A percentile compares a stretch with the other conserved stretches of the same genome.
These are phyloP conservation scores for Suillus subluteus DNA, from an alignment of 768 basidiomycete species.

Conservation along the genomic window DNA sequence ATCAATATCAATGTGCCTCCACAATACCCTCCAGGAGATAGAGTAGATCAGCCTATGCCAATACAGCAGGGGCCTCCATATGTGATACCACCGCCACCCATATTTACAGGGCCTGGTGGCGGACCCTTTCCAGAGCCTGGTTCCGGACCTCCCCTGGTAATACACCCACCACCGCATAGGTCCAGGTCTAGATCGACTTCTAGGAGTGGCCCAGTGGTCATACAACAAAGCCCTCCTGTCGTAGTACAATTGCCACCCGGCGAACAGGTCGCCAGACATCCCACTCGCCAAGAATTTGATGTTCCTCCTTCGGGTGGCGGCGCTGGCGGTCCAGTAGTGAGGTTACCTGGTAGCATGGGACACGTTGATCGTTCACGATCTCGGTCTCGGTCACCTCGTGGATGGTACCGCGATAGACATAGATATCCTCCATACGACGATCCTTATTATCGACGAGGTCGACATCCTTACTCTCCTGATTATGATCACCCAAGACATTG, in stretches of 20 bases:
- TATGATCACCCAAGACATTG: not conserved
- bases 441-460: conserved; percentile 12
- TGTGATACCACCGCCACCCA: conserved; percentile 9
- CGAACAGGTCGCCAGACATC: conserved; percentile 23
- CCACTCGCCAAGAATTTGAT: conserved; percentile 27
- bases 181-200: conserved; percentile 6
- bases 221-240: conserved; percentile 23
- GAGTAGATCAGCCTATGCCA: not conserved
- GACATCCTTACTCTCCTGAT: conserved; percentile 13
- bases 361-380: conserved; percentile 12
- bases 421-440: conserved; percentile 12
- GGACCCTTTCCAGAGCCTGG: conserved; percentile 4
- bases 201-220: conserved; percentile 13
- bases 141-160: conserved; percentile 14
- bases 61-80: not conserved
- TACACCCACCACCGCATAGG: conserved; percentile 27
- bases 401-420: conserved; percentile 12
- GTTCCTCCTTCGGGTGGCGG: conserved; percentile 15
- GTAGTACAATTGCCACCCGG: conserved; percentile 20
- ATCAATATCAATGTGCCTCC: conserved; percentile 18
- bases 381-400: conserved; percentile 26
- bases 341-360: conserved; percentile 14
- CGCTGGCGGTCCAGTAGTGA: conserved; percentile 9
- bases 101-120: conserved; percentile 1
- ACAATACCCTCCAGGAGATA: too few relatives aligned